These are phyloP conservation scores for Jatropha podagrica DNA, from an alignment of 441 rosid species.

Conservation along the genomic window DNA sequence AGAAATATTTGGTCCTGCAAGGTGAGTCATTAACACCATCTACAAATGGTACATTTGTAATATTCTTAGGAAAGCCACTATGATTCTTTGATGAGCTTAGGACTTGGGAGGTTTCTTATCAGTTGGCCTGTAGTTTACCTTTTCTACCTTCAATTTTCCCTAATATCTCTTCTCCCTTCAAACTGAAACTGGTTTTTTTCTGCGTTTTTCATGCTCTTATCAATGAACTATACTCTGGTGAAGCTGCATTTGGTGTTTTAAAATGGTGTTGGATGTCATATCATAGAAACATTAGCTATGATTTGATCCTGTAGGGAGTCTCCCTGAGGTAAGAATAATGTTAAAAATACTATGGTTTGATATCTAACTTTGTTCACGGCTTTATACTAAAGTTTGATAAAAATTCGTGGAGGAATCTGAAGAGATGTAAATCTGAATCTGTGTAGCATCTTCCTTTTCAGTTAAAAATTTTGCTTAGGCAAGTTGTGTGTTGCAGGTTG, in stretches of 20 bases:
- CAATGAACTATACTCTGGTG: background rate
- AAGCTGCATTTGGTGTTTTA: constrained; percentile 2
- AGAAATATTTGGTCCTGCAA: background rate
- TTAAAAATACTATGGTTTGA: background rate
- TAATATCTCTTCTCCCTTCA: background rate
- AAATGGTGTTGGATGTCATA: background rate
- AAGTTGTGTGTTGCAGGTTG: constrained; percentile 56
- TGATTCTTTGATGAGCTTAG: background rate
- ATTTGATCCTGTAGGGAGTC: constrained; percentile 2
- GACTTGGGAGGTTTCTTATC: background rate
- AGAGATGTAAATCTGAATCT: background rate
- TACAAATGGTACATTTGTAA: background rate
- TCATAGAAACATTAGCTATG: background rate
- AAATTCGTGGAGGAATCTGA: background rate
- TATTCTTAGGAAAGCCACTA: background rate
- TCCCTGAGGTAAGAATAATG: background rate
- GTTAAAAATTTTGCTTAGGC: constrained; percentile 13
- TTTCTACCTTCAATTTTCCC: background rate
- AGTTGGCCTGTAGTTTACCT: background rate
- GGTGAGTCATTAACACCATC: background rate
- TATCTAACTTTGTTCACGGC: no score
- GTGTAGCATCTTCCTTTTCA: background rate
- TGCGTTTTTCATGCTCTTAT: background rate
- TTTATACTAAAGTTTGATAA: background rate
- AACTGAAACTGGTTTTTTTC: background rate